These are phyloP conservation scores for Aspergillus neotritici DNA, from an alignment of 2,329 filamentous ascomycete genomes.

Conservation along the genomic window DNA sequence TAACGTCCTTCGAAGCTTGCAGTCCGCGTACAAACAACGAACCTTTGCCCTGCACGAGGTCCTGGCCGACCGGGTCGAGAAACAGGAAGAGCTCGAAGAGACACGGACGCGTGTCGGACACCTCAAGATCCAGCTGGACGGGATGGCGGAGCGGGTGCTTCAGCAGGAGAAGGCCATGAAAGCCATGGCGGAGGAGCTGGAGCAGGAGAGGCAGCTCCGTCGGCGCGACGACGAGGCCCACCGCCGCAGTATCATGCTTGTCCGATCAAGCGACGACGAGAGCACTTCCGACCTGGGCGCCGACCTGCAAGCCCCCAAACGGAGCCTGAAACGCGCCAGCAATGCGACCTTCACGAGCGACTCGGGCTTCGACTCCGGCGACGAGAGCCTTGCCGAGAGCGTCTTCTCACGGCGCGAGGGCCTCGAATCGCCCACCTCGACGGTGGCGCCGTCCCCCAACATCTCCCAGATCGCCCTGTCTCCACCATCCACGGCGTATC, in stretches of 20 bases:
- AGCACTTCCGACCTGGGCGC: slow-evolving; percentile 28
- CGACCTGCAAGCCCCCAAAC: slow-evolving; percentile 30
- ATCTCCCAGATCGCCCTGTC: slow-evolving; percentile 30
- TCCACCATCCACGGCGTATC: slow-evolving; percentile 27
- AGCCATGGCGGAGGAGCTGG: slow-evolving; percentile 45
- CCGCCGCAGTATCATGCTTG: slow-evolving; percentile 29
- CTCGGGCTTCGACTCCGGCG: slow-evolving; percentile 56
- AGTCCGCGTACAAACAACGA: slow-evolving; percentile 52
- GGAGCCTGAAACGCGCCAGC: slow-evolving; percentile 34
- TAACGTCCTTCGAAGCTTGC: slow-evolving; percentile 49
- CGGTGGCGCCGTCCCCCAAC: slow-evolving; percentile 34
- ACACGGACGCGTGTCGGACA: slow-evolving; percentile 53
- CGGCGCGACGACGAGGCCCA: slow-evolving; percentile 37
- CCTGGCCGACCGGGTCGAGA: slow-evolving; percentile 51
- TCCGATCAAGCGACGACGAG: slow-evolving; percentile 27
- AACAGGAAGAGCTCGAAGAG: slow-evolving; percentile 58
- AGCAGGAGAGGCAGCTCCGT: slow-evolving; percentile 38
- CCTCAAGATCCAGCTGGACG: slow-evolving; percentile 57
- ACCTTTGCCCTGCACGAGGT: slow-evolving; percentile 47
- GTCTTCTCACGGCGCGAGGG: slow-evolving; percentile 41
- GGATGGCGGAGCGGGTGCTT: slow-evolving; percentile 50
- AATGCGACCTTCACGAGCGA: slow-evolving; percentile 45
- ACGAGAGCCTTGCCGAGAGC: slow-evolving; percentile 48
- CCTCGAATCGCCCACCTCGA: slow-evolving; percentile 31
- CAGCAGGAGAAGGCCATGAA: slow-evolving; percentile 55